Base-by-base conservation (phyloP, 495 filamentous ascomycete genomes). In the Penicillium egyptiacum region DNA sequence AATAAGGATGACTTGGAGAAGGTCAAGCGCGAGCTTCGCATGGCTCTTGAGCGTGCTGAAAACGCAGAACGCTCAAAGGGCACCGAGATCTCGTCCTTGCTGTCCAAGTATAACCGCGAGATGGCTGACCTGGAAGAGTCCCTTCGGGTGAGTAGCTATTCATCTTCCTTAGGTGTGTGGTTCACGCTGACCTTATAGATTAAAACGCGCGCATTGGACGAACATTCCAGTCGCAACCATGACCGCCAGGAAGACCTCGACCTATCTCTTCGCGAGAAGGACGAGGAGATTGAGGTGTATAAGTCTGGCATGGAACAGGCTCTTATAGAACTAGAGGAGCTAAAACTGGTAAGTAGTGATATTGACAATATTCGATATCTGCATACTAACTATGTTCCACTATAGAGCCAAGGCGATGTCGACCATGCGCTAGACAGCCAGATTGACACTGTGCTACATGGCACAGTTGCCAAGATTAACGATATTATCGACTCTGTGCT, bases 401-500 rank as follows among this genome's bases (percentile, higher is more conserved):
- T 44, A n/a, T 46, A 81, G 79, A 79, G 68, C 59, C 82, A 91
- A 72, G 86, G 88, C 53, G 89, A 87, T 53, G 87, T 84, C 20
- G 93, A 97, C 63, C 79, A 86, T 49, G 92, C 85, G 11, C 75
- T 97, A 43, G 93, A 98, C 67, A 87, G 89, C 26, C 90, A 96
- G 75, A 87, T 98, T 53, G 94, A 97, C 70, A 87, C 86, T 42
- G 78, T 97, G 56, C 82, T 97, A 43, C 82, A 92, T 44, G 85
- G 88, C 49, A 91, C 91, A 56, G 81, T 96, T 33, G 84, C 87
- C 59, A 96, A 96, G 79, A 90, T 98, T 74, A 92, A 93, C 79
- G 92, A 96, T 51, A 96, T 98, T 58, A 96, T 98, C 64, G 94
- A 98, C 74, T 95, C 94, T 4, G 94, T 98, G 33, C 79, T 98